phyloP scores from a whole-genome alignment of 805 yeast species.

The Kazachstania viticola region DNA sequence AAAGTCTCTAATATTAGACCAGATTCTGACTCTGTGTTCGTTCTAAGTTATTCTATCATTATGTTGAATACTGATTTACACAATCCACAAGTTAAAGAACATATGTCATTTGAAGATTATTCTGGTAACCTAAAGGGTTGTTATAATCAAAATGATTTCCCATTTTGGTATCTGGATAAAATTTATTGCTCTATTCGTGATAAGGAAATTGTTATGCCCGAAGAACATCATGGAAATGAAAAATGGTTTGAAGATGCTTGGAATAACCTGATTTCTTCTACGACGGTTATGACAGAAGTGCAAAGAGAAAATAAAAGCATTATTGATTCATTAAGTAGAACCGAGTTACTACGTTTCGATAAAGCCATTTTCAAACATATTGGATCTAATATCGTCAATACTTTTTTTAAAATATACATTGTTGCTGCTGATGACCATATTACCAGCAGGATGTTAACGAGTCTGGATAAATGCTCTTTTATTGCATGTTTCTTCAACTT shows the following conservation, averaged over 20 bases:
- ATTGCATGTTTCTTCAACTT: conserved; percentile 59
- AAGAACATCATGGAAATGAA: conserved; percentile 88
- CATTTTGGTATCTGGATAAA: conserved; percentile 71
- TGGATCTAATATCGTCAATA: conserved; percentile 54
- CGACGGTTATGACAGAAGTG: conserved; percentile 25
- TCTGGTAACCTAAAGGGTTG: conserved; percentile 72
- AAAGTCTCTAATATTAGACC: conserved; percentile 46
- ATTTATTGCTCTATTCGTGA: conserved; percentile 73
- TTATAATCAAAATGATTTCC: conserved; percentile 65
- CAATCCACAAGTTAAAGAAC: conserved; percentile 83
- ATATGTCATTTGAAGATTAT: conserved; percentile 81
- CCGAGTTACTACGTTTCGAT: conserved; percentile 47
- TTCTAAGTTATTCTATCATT: conserved; percentile 82
- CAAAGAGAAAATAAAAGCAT: conserved; percentile 11
- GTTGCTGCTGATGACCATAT: conserved; percentile 87
- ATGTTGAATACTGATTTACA: conserved; percentile 91
- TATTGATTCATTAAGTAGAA: conserved; percentile 11
- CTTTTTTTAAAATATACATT: conserved; percentile 67
- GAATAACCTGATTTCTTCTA: conserved; percentile 49
- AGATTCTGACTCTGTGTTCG: conserved; percentile 76
- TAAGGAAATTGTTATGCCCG: conserved; percentile 93
- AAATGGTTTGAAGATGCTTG: conserved; percentile 86
- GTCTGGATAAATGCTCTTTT: conserved; percentile 73
- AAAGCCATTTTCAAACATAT: conserved; percentile 53
- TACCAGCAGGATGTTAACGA: conserved; percentile 75